Percentiles rank a stretch among this genome's conserved stretches.
phyloP scores from a whole-genome alignment of 345 rosid genomes.

The Chamaenerion angustifolium region DNA sequence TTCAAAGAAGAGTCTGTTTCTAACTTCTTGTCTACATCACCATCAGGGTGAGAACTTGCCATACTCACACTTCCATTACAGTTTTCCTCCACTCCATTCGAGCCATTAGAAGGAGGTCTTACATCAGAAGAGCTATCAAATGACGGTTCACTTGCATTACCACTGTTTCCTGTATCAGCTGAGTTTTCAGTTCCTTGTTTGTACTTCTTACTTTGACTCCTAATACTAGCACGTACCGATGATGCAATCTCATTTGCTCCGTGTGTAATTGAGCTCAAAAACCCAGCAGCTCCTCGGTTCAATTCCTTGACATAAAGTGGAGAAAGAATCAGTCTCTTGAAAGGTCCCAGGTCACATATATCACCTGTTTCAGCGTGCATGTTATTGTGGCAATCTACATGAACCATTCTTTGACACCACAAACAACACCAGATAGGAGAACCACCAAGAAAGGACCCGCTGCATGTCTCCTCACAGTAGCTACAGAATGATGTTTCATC shows the following conservation, averaged over 20 bases:
- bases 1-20: slow-evolving; percentile 7
- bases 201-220: slow-evolving; percentile 76
- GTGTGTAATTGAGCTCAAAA: slow-evolving; percentile 84
- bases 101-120: slow-evolving; percentile 30
- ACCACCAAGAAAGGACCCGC: slow-evolving; percentile 86
- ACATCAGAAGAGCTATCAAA: slow-evolving; percentile 48
- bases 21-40: slow-evolving; percentile 24
- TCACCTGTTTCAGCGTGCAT: slow-evolving; percentile 77
- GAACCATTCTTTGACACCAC: slow-evolving; percentile 97
- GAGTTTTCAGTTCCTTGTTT: slow-evolving; percentile 52
- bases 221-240: slow-evolving; percentile 83
- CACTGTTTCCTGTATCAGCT: slow-evolving; percentile 39
- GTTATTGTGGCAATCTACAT: slow-evolving; percentile 77
- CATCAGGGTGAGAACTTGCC: slow-evolving; percentile 21
- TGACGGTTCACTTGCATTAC: slow-evolving; percentile 38
- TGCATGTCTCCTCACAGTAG: slow-evolving; percentile 84
- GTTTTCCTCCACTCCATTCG: slow-evolving; percentile 29
- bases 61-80: slow-evolving; percentile 25
- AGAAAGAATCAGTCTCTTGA: slow-evolving; percentile 69
- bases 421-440: slow-evolving; percentile 98
- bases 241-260: slow-evolving; percentile 96
- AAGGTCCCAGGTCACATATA: slow-evolving; percentile 74
- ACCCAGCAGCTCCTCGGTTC: slow-evolving; percentile 41
- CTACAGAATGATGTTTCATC: slow-evolving; percentile 72
- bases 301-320: slow-evolving; percentile 73